Conservation (phyloP, 2,329 filamentous ascomycete genomes). For the Monilinia polystroma region DNA sequence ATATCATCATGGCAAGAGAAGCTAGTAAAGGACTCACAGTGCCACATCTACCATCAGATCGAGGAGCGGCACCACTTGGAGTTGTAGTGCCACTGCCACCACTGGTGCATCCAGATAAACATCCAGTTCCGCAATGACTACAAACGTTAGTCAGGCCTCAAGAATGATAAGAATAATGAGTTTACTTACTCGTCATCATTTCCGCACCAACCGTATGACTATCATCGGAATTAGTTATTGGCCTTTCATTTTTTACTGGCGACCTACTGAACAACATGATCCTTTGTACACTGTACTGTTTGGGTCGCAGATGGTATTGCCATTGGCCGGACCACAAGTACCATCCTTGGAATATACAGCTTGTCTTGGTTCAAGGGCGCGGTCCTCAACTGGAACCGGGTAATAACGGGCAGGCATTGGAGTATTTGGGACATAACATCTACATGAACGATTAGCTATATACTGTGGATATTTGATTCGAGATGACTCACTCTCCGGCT, state of each 20-base stretch:
- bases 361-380: constrained; percentile 30
- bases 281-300: constrained; percentile 47
- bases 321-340: constrained; percentile 40
- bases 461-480: background rate
- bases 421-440: constrained; percentile 32
- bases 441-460: constrained; percentile 22
- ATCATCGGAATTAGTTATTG: constrained; percentile 22
- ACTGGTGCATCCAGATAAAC: constrained; percentile 43
- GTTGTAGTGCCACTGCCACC: constrained; percentile 28
- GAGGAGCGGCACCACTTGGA: constrained; percentile 24
- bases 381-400: background rate
- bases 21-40: constrained; percentile 20
- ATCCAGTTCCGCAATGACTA: constrained; percentile 42
- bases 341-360: constrained; percentile 46
- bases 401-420: constrained; percentile 20
- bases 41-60: constrained; percentile 38
- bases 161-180: background rate
- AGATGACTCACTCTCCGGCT: constrained; percentile 31
- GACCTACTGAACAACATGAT: constrained; percentile 45
- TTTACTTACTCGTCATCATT: constrained; percentile 40
- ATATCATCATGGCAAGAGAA: background rate
- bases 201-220: constrained; percentile 45
- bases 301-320: constrained; percentile 42
- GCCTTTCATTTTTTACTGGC: background rate
- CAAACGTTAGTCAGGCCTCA: constrained; percentile 17